Conservation (phyloP, 345 rosid species). For the Erucastrum elatum region DNA sequence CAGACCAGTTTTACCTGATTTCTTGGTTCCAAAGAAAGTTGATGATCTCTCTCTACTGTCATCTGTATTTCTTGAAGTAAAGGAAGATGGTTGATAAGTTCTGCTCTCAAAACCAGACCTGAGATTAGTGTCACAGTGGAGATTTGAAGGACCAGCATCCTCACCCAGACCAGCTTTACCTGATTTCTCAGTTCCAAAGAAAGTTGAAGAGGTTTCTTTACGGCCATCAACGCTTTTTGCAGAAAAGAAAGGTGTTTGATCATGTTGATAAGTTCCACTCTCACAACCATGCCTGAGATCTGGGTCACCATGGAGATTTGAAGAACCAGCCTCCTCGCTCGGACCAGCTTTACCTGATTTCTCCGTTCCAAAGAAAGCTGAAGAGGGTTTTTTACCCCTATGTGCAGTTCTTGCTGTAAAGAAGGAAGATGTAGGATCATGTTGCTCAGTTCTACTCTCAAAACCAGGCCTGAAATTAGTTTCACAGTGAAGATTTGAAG, state of each 20-base stretch:
- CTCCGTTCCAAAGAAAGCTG: constrained; percentile 25
- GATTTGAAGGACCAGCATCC: constrained; percentile 27
- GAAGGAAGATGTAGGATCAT: constrained; percentile 24
- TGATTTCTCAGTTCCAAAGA: constrained; percentile 21
- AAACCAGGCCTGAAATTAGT: constrained; percentile 23
- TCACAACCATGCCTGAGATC: constrained; percentile 28
- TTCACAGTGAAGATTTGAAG: constrained; percentile 29
- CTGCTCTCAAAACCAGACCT: constrained; percentile 31
- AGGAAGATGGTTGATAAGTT: constrained; percentile 31
- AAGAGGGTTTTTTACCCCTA: constrained; percentile 30
- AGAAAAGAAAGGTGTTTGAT: constrained; percentile 29
- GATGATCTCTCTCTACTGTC: constrained; percentile 30
- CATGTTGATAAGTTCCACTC: constrained; percentile 25
- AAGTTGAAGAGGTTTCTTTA: constrained; percentile 28
- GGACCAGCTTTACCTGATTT: constrained; percentile 25
- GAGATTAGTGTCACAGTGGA: constrained; percentile 22
- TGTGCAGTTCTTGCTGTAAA: constrained; percentile 32
- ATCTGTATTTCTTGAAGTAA: constrained; percentile 32
- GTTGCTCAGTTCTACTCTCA: constrained; percentile 33
- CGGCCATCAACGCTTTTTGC: constrained; percentile 27
- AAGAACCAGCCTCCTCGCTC: constrained; percentile 27
- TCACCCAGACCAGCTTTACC: constrained; percentile 29
- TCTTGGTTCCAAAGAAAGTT: constrained; percentile 21
- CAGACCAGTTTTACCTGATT: constrained; percentile 24
- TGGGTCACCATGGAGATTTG: constrained; percentile 23